Base-by-base conservation (phyloP, 257 asterid genomes). In the Scutellaria galericulata region DNA sequence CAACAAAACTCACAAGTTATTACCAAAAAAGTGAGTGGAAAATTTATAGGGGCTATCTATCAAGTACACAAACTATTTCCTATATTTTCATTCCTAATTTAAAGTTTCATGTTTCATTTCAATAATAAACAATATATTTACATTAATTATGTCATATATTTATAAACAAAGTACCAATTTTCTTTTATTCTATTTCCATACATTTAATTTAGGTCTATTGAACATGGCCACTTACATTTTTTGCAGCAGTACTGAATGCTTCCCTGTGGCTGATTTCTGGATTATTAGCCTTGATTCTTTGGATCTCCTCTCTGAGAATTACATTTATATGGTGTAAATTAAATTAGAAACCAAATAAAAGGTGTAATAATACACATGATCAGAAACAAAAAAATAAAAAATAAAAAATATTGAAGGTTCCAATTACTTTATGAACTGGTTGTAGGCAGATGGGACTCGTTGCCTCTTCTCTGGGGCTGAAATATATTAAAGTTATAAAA, bases 401-500 rank as follows among this genome's bases (percentile, higher is more conserved):
- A 18, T 18, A 18, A 18, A 18, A 18, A 12, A 24, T n/a, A 20
- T 9, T 31, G 11, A 9, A 44, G 3, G 12, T 20, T 42, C 1
- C 15, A 41, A 48, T 75, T 86, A 91, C 96, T 91, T 91, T 78
- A 91, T 91, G 83, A 91, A 91, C 84, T 91, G 97, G 81, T 91
- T 91, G 80, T 91, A 91, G 12, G 97, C 96, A 64, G 97, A 91
- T 53, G 97, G 97, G 55, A 91, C 93, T 75, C 97, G 82, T 71
- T 89, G 96, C 81, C 97, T 86, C 88, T 91, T 91, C 90, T 91
- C 97, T 31, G 97, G 97, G 75, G 97, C 97, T 91, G 95, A 42
- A 59, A 77, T 52, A 72, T 4, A 53, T 31, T 31, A 47, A 42
- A 68, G 9, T 42, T 40, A 13, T 5, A 47, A 39, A 4, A 7